Evolutionary conservation across 441 rosid species (phyloP), one percentile per base, ranked within the genome.

Genomic region (Rhodomyrtus psidioides): DNA sequence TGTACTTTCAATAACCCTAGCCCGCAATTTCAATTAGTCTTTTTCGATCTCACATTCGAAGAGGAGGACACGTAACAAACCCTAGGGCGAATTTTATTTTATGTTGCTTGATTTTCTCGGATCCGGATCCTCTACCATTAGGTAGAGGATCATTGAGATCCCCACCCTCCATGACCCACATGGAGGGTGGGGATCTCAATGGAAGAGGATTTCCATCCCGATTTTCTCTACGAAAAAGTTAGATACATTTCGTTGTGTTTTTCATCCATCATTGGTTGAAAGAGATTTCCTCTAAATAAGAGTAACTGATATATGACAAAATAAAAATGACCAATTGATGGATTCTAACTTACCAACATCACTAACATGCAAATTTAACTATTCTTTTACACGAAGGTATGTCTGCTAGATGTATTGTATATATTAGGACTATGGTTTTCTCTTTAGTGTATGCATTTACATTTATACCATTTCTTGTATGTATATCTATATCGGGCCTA

Each of bases 171-270:
- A n/a, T n/a, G n/a, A n/a, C n/a, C n/a, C n/a, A n/a, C n/a, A n/a
- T n/a, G n/a, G n/a, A n/a, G n/a, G n/a, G n/a, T n/a, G n/a, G n/a
- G n/a, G n/a, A n/a, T n/a, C n/a, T n/a, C n/a, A n/a, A n/a, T n/a
- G n/a, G n/a, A n/a, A n/a, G n/a, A n/a, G n/a, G n/a, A n/a, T n/a
- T n/a, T n/a, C n/a, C n/a, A n/a, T n/a, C n/a, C n/a, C n/a, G n/a
- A n/a, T n/a, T 17, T 34, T 34, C 7, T 13, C 34, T 13, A 2
- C 17, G 30, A 34, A 34, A 53, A 62, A 30, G 44, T 17, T 4
- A 1, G 1, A 0, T 62, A 19, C 2, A 4, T 62, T 28, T 16
- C 42, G 24, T 0, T 9, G 39, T 34, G 46, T 34, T 65, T 34
- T 65, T 19, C 46, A 14, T 34, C 14, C 46, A 17, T 34, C 12